Evolutionary conservation across 805 yeast species (phyloP).

Genomic region (Candida wancherniae): DNA sequence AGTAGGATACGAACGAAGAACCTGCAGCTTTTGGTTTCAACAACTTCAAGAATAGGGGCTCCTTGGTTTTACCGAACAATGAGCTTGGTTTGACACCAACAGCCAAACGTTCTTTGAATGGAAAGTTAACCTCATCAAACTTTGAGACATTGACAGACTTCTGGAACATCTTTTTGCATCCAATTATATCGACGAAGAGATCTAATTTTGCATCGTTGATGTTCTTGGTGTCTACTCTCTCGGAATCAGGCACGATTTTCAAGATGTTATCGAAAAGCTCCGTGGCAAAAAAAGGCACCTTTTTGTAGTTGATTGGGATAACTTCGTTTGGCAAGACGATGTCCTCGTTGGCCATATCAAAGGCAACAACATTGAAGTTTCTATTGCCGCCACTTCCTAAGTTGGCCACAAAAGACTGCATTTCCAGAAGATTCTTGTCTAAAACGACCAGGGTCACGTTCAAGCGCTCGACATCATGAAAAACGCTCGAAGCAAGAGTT

Average conservation of each 20-base stretch:
- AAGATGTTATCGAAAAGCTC: slow-evolving; percentile 34
- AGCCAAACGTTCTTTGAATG: slow-evolving; percentile 19
- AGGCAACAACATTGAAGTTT: slow-evolving; percentile 26
- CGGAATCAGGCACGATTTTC: slow-evolving; percentile 18
- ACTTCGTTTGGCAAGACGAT: slow-evolving; percentile 32
- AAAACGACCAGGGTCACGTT: slow-evolving; percentile 30
- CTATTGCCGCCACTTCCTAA: slow-evolving; percentile 18
- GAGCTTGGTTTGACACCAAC: slow-evolving; percentile 8
- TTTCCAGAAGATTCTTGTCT: slow-evolving; percentile 17
- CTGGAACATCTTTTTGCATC: slow-evolving; percentile 36
- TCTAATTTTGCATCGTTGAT: slow-evolving; percentile 29
- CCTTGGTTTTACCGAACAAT: slow-evolving; percentile 26
- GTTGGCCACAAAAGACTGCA: slow-evolving; percentile 18
- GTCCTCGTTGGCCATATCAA: slow-evolving; percentile 32
- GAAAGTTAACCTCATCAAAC: slow-evolving; percentile 28
- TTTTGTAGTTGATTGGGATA: slow-evolving; percentile 31
- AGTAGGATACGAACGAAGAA: slow-evolving; percentile 32
- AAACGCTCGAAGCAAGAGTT: slow-evolving; percentile 25
- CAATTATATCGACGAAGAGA: slow-evolving; percentile 35
- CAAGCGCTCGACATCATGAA: slow-evolving; percentile 19
- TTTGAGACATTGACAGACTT: slow-evolving; percentile 23
- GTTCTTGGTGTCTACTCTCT: slow-evolving; percentile 18
- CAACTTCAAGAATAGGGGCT: slow-evolving; percentile 30
- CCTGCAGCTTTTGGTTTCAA: slow-evolving; percentile 34
- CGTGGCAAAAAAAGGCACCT: slow-evolving; percentile 34